These are phyloP conservation scores for Aspergillus fructus DNA, from an alignment of 2,329 filamentous ascomycete species.

Conservation along the genomic window DNA sequence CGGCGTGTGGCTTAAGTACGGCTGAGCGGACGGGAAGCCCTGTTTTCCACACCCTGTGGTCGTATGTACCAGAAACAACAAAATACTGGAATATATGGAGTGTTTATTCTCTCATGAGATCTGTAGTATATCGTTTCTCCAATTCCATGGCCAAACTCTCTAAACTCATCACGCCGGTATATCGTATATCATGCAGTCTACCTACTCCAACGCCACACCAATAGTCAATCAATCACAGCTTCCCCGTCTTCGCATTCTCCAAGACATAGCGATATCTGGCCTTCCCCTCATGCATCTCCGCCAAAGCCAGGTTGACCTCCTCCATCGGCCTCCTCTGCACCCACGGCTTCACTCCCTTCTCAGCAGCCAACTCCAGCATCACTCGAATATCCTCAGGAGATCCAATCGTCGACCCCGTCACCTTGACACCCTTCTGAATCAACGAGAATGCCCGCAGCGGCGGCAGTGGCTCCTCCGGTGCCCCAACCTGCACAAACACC, in stretches of 20 bases:
- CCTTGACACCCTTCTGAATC: conserved; percentile 55
- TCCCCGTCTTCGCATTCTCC: conserved; percentile 38
- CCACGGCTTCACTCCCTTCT: conserved; percentile 46
- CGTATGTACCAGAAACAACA: no score
- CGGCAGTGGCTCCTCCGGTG: conserved; percentile 59
- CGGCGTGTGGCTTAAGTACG: no score
- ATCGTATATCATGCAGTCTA: neutral
- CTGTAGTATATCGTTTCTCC: no score
- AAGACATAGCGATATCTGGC: conserved; percentile 50
- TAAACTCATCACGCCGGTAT: no score
- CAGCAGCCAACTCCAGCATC: conserved; percentile 45
- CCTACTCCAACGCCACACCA: neutral
- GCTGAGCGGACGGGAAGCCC: no score
- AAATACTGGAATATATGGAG: no score
- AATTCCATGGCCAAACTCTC: no score
- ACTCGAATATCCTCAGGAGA: conserved; percentile 42
- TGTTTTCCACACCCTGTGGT: no score
- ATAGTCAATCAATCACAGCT: conserved; percentile 23
- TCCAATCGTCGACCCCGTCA: conserved; percentile 51
- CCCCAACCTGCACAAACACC: conserved; percentile 65
- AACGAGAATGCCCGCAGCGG: conserved; percentile 58
- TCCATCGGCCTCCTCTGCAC: conserved; percentile 42
- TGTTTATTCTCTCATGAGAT: no score
- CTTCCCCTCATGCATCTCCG: conserved; percentile 47
- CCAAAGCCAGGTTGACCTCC: conserved; percentile 44